These are phyloP conservation scores for Aspergillus niger DNA, from an alignment of 2,329 filamentous ascomycete genomes.

Conservation along the genomic window DNA sequence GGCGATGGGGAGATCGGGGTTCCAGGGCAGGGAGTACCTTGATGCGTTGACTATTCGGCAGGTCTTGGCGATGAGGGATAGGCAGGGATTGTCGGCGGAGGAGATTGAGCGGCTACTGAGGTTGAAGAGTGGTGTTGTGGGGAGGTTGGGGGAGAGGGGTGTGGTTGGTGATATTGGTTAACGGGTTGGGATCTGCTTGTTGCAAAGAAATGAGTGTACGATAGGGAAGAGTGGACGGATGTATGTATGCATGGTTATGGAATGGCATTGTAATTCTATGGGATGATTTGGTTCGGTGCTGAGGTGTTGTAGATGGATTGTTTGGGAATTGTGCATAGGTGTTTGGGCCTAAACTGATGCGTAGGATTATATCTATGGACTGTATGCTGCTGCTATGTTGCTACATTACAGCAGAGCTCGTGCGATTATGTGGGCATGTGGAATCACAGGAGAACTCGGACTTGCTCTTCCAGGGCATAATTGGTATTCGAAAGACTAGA, in stretches of 20 bases:
- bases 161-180: conserved; percentile 30
- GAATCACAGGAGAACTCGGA: no score
- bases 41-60: conserved; percentile 55
- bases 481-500: no score
- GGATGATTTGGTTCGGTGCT: neutral
- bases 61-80: conserved; percentile 52
- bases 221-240: neutral
- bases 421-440: no score
- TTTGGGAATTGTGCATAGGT: neutral
- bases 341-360: neutral
- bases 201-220: neutral
- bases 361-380: neutral
- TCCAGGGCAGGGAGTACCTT: conserved; percentile 48
- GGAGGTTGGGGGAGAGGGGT: conserved; percentile 38
- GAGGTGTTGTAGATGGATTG: neutral
- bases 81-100: conserved; percentile 34
- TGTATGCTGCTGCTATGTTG: no score
- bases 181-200: neutral
- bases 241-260: neutral
- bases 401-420: no score
- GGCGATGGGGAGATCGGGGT: conserved; percentile 46
- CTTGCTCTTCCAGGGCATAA: no score
- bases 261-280: neutral
- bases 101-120: conserved; percentile 50
- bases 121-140: conserved; percentile 48